Evolutionary conservation across 225 moss, liverwort and hornwort species (phyloP), one percentile per base, ranked within the genome.

Genomic region (Asterella californica): DNA sequence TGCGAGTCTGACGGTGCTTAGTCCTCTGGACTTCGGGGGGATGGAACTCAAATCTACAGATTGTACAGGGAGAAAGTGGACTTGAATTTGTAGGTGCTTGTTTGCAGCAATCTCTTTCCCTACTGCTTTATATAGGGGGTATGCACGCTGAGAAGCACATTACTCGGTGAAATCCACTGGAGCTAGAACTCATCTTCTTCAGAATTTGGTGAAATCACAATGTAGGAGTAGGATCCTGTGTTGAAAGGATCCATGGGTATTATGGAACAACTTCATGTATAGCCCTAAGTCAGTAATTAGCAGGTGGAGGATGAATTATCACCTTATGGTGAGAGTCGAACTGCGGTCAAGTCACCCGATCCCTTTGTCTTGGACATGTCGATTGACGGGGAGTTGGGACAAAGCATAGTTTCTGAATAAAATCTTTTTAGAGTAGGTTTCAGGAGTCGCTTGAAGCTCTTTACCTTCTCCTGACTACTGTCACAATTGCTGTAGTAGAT

Each of bases 151-250:
- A 32, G 22, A 37, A 59, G 8, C 10, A 38, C 22, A 57, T 36
- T 25, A 34, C 12, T 74, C 49, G 32, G 50, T 27, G 72, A 25
- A n/a, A 30, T 48, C 49, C 36, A 24, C 27, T 27, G 38, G 30
- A 75, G 7, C 57, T 60, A 59, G 52, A n/a, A 30, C 15, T 50
- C 30, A 30, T 27, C 15, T 52, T 0, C 57, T 59, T 24, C 57
- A 76, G 19, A 59, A 76, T 59, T 76, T 38, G 75, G 55, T 38
- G 75, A 76, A 57, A 76, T 76, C 57, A 76, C 75, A 18, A 33
- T 24, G 5, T 4, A 59, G 59, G 37, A 76, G 10, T 55, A 11
- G 37, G 37, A 76, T 59, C 57, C 59, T 33, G 10, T 36, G 74
- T 21, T 30, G 50, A 11, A 53, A 73, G 32, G 52, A 52, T 50